These are phyloP conservation scores for Prunus mongolica DNA, from an alignment of 306 rosid species.

Conservation along the genomic window DNA sequence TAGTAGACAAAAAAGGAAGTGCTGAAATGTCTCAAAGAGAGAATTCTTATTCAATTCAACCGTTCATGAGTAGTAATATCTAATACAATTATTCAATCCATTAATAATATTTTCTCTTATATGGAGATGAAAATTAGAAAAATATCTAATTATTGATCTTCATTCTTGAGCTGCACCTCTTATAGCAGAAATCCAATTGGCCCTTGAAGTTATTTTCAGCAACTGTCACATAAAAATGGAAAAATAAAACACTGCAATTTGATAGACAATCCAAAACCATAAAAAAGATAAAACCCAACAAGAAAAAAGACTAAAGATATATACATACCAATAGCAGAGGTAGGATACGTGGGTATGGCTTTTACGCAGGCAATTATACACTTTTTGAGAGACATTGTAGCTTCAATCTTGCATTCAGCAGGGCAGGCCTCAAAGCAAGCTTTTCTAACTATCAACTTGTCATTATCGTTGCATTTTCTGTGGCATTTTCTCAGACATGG, in stretches of 20 bases:
- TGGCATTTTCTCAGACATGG: not conserved
- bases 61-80: no score
- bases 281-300: not conserved
- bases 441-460: not conserved
- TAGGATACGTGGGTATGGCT: not conserved
- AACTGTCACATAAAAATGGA: not conserved
- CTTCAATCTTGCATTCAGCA: not conserved
- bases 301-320: not conserved
- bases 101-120: not conserved
- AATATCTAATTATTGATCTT: not conserved
- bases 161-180: not conserved
- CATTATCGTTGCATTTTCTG: not conserved
- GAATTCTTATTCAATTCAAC: no score
- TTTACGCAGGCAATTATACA: not conserved
- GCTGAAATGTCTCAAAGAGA: no score
- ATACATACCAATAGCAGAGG: not conserved
- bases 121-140: no score
- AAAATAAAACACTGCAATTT: not conserved
- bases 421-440: not conserved
- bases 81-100: no score
- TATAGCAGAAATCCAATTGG: not conserved
- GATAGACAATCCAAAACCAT: not conserved
- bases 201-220: not conserved
- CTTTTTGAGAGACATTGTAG: not conserved
- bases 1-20: no score